Conservation (phyloP, 345 rosid genomes). For the Erysimum cheiranthoides region DNA sequence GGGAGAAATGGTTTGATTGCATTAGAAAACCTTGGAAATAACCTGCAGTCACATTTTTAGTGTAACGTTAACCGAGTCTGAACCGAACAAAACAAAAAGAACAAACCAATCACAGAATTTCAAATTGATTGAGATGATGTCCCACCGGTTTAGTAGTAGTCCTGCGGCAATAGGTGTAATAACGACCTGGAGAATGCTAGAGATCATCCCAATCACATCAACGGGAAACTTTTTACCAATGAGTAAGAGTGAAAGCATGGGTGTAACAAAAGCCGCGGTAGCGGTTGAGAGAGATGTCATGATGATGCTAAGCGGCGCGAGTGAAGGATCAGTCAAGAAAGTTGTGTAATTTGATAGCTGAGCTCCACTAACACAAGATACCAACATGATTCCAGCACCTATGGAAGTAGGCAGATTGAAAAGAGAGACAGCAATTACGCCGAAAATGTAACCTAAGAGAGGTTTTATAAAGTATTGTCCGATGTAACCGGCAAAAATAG, state of each 20-base stretch:
- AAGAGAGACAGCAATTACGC: constrained; percentile 57
- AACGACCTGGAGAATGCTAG: constrained; percentile 89
- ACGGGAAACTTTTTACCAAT: constrained; percentile 88
- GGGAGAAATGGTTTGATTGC: constrained; percentile 81
- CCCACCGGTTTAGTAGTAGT: constrained; percentile 80
- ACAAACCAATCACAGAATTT: no score
- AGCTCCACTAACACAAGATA: constrained; percentile 96
- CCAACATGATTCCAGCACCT: constrained; percentile 97
- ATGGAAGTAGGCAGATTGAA: constrained; percentile 75
- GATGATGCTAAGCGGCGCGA: constrained; percentile 91
- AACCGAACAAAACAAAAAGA: no score
- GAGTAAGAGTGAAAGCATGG: constrained; percentile 79
- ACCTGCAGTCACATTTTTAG: constrained; percentile 50
- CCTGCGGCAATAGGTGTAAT: constrained; percentile 83
- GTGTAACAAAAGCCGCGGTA: constrained; percentile 78
- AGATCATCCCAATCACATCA: constrained; percentile 91
- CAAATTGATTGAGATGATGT: neutral
- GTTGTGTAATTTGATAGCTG: constrained; percentile 96
- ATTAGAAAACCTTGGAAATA: constrained; percentile 70
- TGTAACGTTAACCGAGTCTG: neutral
- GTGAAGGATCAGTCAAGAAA: constrained; percentile 77
- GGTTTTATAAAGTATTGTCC: constrained; percentile 86
- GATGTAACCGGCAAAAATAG: constrained; percentile 70
- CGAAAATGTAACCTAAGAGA: constrained; percentile 77
- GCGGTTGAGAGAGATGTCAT: constrained; percentile 97